Conservation (phyloP, 106 monocot species). For the Narthecium ossifragum region DNA sequence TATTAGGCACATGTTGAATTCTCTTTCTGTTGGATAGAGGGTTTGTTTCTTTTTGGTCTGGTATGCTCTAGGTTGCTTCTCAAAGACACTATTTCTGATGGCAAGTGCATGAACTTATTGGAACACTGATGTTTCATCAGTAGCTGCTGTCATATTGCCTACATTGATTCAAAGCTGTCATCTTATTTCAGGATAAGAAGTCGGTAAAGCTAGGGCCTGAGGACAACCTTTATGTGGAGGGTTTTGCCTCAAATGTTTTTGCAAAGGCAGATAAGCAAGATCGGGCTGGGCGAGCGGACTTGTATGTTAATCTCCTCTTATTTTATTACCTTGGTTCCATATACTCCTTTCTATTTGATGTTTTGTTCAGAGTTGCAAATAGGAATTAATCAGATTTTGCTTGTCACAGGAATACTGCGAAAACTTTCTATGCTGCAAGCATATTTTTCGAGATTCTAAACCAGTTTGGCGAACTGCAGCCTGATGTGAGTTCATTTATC, state of each 20-base stretch:
- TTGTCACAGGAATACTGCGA: conserved; percentile 82
- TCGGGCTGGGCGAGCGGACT: conserved; percentile 81
- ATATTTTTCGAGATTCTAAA: conserved; percentile 88
- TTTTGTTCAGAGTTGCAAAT: conserved; percentile 1
- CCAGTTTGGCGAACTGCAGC: conserved; percentile 84
- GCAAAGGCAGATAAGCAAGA: conserved; percentile 97
- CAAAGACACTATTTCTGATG: no score
- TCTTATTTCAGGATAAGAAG: conserved; percentile 73
- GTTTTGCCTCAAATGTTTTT: conserved; percentile 96
- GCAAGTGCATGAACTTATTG: no score
- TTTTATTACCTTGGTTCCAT: background rate
- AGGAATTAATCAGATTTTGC: background rate
- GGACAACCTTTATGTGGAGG: conserved; percentile 81
- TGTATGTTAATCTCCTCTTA: conserved; percentile 29
- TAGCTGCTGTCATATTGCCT: no score
- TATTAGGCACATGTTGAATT: no score
- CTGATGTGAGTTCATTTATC: conserved; percentile 61
- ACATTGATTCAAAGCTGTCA: conserved; percentile 4
- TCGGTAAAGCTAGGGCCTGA: conserved; percentile 66
- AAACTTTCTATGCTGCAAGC: conserved; percentile 92
- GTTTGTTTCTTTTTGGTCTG: no score
- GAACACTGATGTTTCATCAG: no score
- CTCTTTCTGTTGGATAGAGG: no score
- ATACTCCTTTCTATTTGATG: background rate
- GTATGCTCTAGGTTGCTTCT: no score